phyloP scores from a whole-genome alignment of 371 early-diverging fungal species.

The Mucor velutinosus region DNA sequence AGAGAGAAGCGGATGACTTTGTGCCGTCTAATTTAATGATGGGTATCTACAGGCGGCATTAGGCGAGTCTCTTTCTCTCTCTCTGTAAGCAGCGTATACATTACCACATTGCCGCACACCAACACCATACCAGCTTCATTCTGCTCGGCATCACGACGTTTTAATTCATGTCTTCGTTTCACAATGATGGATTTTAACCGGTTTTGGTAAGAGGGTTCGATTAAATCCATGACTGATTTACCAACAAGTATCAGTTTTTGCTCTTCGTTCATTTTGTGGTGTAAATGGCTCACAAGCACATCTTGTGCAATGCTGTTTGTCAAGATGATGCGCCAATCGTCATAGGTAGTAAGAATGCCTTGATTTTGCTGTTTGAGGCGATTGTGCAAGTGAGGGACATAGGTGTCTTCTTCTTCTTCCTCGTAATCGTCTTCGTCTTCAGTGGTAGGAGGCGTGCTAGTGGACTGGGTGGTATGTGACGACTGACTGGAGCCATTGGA shows the following conservation, averaged over 20 bases:
- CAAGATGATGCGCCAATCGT: constrained; percentile 57
- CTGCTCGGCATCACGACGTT: constrained; percentile 16
- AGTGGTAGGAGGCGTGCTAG: not conserved
- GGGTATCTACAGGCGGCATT: constrained; percentile 46
- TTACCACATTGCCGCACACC: constrained; percentile 71
- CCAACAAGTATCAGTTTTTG: constrained; percentile 40
- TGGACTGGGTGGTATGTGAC: not conserved
- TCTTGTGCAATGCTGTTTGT: constrained; percentile 63
- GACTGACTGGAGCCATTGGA: not conserved
- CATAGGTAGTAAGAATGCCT: constrained; percentile 66
- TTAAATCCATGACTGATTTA: constrained; percentile 53
- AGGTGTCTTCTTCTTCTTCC: constrained; percentile 8
- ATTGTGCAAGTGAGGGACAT: constrained; percentile 44
- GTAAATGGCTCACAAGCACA: constrained; percentile 33
- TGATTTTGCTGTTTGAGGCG: constrained; percentile 56
- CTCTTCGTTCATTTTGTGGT: constrained; percentile 9
- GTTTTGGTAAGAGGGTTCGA: constrained; percentile 61
- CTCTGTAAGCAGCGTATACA: constrained; percentile 12
- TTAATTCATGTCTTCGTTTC: constrained; percentile 35
- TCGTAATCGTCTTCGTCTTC: constrained; percentile 2
- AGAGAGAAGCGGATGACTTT: constrained; percentile 65
- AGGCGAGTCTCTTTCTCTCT: not conserved
- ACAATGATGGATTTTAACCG: constrained; percentile 48
- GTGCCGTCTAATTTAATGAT: constrained; percentile 63
- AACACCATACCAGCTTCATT: constrained; percentile 42